Conservation (phyloP, 805 yeast genomes). For the Pichia ethanolica region DNA sequence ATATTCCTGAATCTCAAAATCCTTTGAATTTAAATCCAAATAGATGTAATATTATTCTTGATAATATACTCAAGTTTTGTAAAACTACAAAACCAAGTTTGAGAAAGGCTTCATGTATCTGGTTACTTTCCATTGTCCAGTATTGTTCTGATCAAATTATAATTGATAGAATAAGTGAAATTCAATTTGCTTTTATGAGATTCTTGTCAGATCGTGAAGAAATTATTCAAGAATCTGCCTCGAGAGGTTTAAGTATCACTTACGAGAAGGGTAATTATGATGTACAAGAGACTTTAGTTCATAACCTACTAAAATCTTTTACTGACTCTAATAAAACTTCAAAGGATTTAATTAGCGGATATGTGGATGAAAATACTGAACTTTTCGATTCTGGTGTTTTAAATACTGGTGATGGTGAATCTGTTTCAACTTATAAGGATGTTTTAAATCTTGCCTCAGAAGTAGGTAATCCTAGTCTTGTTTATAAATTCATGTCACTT, state of each 20-base stretch:
- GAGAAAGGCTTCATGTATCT: slow-evolving; percentile 71
- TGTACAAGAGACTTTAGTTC: slow-evolving; percentile 64
- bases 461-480: slow-evolving; percentile 91
- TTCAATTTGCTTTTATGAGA: slow-evolving; percentile 70
- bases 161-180: slow-evolving; percentile 42
- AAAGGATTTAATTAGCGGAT: slow-evolving; percentile 46
- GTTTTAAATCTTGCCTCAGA: slow-evolving; percentile 83
- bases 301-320: slow-evolving; percentile 65
- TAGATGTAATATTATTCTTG: slow-evolving; percentile 32
- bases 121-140: slow-evolving; percentile 77
- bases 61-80: slow-evolving; percentile 44
- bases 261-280: slow-evolving; percentile 70
- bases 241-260: slow-evolving; percentile 75
- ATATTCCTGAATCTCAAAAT: slow-evolving; percentile 52
- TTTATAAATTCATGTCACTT: slow-evolving; percentile 87
- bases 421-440: slow-evolving; percentile 87
- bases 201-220: slow-evolving; percentile 80
- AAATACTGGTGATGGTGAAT: slow-evolving; percentile 75
- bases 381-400: slow-evolving; percentile 77
- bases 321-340: slow-evolving; percentile 54
- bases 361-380: slow-evolving; percentile 71
- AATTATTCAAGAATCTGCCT: slow-evolving; percentile 84
- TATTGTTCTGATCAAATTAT: slow-evolving; percentile 48
- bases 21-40: slow-evolving; percentile 7
- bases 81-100: slow-evolving; percentile 63